Percentiles rank a stretch among this genome's conserved stretches.
phyloP scores from a whole-genome alignment of 2,329 filamentous ascomycete species.

The Zymoseptoria pseudotritici region DNA sequence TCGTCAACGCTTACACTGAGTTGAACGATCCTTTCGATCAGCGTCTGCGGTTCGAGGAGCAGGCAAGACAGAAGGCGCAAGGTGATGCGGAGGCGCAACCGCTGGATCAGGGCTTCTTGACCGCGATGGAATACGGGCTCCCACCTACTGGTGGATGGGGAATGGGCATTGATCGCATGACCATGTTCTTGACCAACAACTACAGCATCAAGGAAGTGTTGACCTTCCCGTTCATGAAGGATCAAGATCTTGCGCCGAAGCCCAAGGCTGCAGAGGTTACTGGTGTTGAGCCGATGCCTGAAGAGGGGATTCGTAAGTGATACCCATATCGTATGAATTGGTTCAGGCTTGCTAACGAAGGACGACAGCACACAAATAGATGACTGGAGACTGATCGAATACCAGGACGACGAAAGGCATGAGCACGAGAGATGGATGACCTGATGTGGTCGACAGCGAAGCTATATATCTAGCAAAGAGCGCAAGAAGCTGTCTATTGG shows the following conservation, averaged over 20 bases:
- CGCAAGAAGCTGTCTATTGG: background rate
- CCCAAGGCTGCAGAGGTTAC: constrained; percentile 55
- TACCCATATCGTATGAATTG: background rate
- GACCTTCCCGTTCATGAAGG: constrained; percentile 90
- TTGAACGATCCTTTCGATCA: constrained; percentile 97
- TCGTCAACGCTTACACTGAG: constrained; percentile 94
- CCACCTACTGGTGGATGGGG: constrained; percentile 92
- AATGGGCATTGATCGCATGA: constrained; percentile 87
- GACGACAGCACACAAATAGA: background rate
- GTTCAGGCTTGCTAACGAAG: background rate
- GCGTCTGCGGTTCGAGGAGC: constrained; percentile 84
- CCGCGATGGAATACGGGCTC: constrained; percentile 79
- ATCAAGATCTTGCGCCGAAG: constrained; percentile 35
- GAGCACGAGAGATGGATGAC: background rate
- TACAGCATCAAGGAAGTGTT: constrained; percentile 95
- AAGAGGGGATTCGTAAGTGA: constrained; percentile 40
- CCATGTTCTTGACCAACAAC: constrained; percentile 94
- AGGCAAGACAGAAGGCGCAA: constrained; percentile 89
- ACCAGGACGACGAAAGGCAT: background rate
- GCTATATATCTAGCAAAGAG: background rate
- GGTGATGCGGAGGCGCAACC: constrained; percentile 96
- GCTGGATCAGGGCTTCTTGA: constrained; percentile 92
- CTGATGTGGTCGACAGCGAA: background rate
- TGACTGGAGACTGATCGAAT: background rate
- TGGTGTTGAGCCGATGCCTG: constrained; percentile 51